Base-by-base conservation (phyloP, 2,329 filamentous ascomycete species). In the Arthrobotrys sinensis region DNA sequence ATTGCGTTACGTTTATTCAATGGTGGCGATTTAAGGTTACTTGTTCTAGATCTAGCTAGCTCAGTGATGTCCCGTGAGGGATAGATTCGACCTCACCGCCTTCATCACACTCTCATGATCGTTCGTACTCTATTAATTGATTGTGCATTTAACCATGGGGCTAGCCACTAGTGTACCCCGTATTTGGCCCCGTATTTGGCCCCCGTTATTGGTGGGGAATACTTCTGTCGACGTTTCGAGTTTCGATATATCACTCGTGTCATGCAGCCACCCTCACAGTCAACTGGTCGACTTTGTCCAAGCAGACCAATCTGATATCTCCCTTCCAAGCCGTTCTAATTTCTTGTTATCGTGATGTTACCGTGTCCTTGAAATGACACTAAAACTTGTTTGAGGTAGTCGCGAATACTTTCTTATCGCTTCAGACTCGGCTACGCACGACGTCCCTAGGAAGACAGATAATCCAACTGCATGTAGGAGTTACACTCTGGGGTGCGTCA, bases 401-500 rank as follows among this genome's bases (percentile, higher is more conserved):
- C 64, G 38, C 60, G 50, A 66, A 60, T 40, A 57, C 55, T 40
- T 64, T 43, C 55, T 52, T 71, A 34, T 71, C 67, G 36, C 46
- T 16, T 38, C 21, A 34, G 7, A 32, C 28, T 50, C 48, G 60
- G 50, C 21, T 50, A 66, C 38, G 43, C 34, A 43, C n/a, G 8
- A 63, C n/a, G 69, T 65, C 60, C 64, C 55, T 7, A 36, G 55
- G 34, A 71, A 38, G 16, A 32, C 12, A 63, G 43, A 36, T 50
- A 45, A 52, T 8, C 11, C 38, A 28, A 32, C 19, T 50, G 53
- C 28, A 45, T 36, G 60, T 57, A 60, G 32, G 43, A 50, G 60
- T 60, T 43, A 65, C 69, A 48, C 50, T 50, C 64, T 50, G 50
- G 38, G 48, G 40, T 73, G 69, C 69, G 60, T 73, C 50, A 66